Conservation (phyloP, 1,284 basidiomycete genomes). For the Apiotrichum laibachii region DNA sequence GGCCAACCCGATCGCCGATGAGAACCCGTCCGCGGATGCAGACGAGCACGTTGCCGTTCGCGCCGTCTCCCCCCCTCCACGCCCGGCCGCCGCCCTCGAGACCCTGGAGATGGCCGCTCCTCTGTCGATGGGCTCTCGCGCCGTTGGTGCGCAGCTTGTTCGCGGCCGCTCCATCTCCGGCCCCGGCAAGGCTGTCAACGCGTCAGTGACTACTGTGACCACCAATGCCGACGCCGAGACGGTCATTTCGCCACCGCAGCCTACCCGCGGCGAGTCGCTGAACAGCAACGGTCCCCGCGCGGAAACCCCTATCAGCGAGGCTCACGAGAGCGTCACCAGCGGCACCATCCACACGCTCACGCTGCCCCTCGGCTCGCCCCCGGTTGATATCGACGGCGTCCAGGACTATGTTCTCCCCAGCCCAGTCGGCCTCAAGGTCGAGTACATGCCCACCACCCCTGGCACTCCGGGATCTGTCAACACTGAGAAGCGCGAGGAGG, state of each 20-base stretch:
- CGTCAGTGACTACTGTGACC: not conserved
- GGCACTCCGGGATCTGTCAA: not conserved
- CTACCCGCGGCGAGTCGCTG: too few relatives aligned
- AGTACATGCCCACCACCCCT: not conserved
- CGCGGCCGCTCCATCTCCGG: constrained; percentile 4
- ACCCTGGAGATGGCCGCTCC: constrained; percentile 5
- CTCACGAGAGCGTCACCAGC: not conserved
- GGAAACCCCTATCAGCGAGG: not conserved
- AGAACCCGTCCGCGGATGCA: not conserved
- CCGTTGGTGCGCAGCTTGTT: not conserved
- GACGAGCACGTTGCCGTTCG: not conserved
- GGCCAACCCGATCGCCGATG: not conserved
- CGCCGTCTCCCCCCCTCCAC: not conserved
- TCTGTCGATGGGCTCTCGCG: not conserved
- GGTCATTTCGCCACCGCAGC: not conserved
- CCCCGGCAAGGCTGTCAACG: not conserved
- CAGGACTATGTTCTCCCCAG: not conserved
- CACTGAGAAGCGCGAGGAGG: not conserved
- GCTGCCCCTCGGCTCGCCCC: not conserved
- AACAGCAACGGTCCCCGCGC: too few relatives aligned
- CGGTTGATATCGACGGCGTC: too few relatives aligned
- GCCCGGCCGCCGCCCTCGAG: not conserved
- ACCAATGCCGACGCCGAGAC: not conserved
- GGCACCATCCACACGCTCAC: not conserved
- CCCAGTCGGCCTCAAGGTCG: not conserved